Conservation (phyloP, 2,329 filamentous ascomycete species). For the Colletotrichum eremochloae region DNA sequence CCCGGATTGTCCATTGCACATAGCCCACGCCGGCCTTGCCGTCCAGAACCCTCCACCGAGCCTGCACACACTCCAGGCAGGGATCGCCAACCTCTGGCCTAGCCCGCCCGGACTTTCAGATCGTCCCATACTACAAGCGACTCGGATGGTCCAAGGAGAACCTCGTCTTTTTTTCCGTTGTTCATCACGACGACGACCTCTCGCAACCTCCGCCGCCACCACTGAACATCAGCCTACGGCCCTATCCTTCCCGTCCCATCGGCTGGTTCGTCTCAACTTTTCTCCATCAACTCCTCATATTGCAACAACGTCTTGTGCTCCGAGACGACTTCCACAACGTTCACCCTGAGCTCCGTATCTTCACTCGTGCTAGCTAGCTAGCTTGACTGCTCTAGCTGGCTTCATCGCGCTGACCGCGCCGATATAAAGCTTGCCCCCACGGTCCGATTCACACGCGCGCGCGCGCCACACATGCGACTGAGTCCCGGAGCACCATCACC, state of each 20-base stretch:
- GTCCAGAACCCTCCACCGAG: slow-evolving; percentile 29
- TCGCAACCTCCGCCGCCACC: slow-evolving; percentile 15
- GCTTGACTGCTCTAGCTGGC: neutral
- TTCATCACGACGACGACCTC: slow-evolving; percentile 17
- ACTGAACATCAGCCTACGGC: slow-evolving; percentile 25
- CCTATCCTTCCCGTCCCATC: slow-evolving; percentile 39
- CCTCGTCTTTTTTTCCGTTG: neutral
- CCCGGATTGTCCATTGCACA: slow-evolving; percentile 29
- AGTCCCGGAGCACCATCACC: slow-evolving; percentile 22
- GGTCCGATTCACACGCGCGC: slow-evolving; percentile 17
- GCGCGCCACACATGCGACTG: slow-evolving; percentile 14
- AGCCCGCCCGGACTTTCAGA: slow-evolving; percentile 28
- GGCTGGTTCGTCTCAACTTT: slow-evolving; percentile 40
- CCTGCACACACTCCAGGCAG: slow-evolving; percentile 24
- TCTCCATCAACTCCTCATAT: slow-evolving; percentile 25
- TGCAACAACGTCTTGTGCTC: slow-evolving; percentile 25
- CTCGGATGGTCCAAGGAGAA: slow-evolving; percentile 2
- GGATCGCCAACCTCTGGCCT: slow-evolving; percentile 35
- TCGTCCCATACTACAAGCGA: slow-evolving; percentile 10
- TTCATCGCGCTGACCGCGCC: neutral
- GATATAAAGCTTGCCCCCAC: slow-evolving; percentile 20
- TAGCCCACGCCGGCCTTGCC: slow-evolving; percentile 30
- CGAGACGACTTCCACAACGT: neutral
- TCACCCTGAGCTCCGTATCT: slow-evolving; percentile 7
- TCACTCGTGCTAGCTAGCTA: slow-evolving; percentile 5